Evolutionary conservation across 345 rosid genomes (phyloP), one percentile per base, ranked within the genome.

Genomic region (Salix arbutifolia): DNA sequence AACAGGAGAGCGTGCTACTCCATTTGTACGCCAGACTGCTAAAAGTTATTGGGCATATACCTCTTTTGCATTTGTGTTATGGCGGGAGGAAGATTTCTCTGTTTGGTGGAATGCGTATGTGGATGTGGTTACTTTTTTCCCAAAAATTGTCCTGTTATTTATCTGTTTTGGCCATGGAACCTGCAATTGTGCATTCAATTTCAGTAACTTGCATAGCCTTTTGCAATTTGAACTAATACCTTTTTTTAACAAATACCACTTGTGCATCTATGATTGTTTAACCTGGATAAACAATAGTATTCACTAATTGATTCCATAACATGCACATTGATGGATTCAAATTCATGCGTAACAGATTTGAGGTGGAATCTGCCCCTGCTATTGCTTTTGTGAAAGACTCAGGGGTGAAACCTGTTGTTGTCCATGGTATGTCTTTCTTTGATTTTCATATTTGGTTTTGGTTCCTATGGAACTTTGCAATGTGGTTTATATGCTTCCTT

Each of bases 321-420:
- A 6, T 66, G n/a, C 12, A 62, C 19, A 37, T 73, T 80, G 73
- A 82, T 78, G 72, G 73, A 68, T 44, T 70, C 82, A 72, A 10
- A 33, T 30, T 65, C 8, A 2, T 61, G 50, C 72, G 74, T 73
- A 75, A 79, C 86, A 95, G 99, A 91, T 87, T 92, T 75, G 97
- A 89, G 84, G 94, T 95, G 79, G 99, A 95, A 84, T 88, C 97
- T 82, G 96, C 94, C 64, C 99, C 99, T 79, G 97, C 99, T 78
- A 81, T 91, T 26, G 91, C 89, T 42, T 85, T 93, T 78, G 69
- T 93, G 87, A 95, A 95, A 84, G 99, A 91, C 83, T 93, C 96
- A 14, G 97, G 99, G 50, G 82, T 84, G 71, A 95, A 91, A 78
- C 97, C 97, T 80, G 79, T 90, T 73, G 96, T 95, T n/a, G 84